phyloP scores from a whole-genome alignment of 495 filamentous ascomycete genomes.

The Corynascus novoguineensis region DNA sequence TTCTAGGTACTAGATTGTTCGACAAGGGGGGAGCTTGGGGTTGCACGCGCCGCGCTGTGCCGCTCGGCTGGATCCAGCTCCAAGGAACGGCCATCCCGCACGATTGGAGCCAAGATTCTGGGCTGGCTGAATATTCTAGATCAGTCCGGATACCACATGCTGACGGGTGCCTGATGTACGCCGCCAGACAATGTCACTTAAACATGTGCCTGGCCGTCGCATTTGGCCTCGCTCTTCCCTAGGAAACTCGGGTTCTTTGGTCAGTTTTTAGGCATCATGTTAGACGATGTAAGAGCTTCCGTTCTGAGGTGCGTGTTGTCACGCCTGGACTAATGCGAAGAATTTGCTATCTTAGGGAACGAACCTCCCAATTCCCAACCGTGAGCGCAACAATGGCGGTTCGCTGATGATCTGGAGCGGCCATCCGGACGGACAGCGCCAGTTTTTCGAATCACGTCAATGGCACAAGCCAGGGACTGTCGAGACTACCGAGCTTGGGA shows the following conservation, averaged over 20 bases:
- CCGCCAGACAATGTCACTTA: neutral
- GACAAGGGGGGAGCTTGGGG: neutral
- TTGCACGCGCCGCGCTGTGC: neutral
- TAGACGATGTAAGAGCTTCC: neutral
- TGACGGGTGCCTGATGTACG: neutral
- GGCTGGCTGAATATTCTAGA: neutral
- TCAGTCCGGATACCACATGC: neutral
- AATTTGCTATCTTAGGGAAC: neutral
- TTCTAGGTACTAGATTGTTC: neutral
- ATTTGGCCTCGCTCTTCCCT: neutral
- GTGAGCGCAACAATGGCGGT: slow-evolving; percentile 6
- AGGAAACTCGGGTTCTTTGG: neutral
- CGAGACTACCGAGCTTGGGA: too few relatives aligned
- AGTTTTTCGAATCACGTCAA: neutral
- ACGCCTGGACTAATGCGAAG: neutral
- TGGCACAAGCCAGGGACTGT: neutral
- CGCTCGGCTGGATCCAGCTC: neutral
- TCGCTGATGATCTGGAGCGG: neutral
- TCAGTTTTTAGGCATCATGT: neutral
- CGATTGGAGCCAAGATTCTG: neutral
- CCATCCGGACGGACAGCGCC: neutral
- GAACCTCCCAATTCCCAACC: slow-evolving; percentile 8
- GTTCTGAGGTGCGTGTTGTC: neutral
- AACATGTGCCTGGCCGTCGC: neutral
- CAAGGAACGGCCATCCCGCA: neutral